phyloP scores from a whole-genome alignment of 2,329 filamentous ascomycete species.

The Claviceps purpurea region DNA sequence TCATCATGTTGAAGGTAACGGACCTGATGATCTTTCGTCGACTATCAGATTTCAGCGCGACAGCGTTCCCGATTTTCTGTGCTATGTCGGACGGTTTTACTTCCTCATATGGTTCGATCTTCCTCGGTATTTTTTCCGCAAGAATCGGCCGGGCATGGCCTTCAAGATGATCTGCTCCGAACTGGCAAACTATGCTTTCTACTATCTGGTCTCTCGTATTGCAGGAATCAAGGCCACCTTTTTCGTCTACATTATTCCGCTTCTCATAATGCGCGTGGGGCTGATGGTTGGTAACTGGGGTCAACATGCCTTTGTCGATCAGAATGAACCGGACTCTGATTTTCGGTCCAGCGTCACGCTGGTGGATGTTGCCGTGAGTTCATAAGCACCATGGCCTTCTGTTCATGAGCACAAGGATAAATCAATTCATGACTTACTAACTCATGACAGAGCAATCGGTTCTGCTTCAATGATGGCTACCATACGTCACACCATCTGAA shows the following conservation, averaged over 20 bases:
- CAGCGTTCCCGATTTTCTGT: slow-evolving; percentile 48
- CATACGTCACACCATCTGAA: slow-evolving; percentile 73
- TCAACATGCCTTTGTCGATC: slow-evolving; percentile 70
- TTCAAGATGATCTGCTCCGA: slow-evolving; percentile 49
- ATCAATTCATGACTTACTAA: not conserved
- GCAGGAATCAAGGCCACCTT: slow-evolving; percentile 42
- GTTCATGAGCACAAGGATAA: not conserved
- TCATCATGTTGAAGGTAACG: slow-evolving; percentile 72
- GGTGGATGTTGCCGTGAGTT: slow-evolving; percentile 60
- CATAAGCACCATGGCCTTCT: not conserved
- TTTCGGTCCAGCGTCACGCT: slow-evolving; percentile 68
- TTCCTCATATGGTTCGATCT: slow-evolving; percentile 64
- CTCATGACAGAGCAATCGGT: slow-evolving; percentile 53
- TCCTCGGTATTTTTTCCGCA: slow-evolving; percentile 57
- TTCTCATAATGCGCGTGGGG: slow-evolving; percentile 52
- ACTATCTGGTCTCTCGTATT: slow-evolving; percentile 33
- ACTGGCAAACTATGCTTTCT: slow-evolving; percentile 36
- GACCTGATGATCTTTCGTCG: slow-evolving; percentile 60
- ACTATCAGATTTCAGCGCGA: slow-evolving; percentile 69
- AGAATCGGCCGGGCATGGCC: slow-evolving; percentile 41
- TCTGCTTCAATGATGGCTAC: slow-evolving; percentile 74
- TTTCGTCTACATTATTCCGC: slow-evolving; percentile 54
- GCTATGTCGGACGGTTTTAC: slow-evolving; percentile 61
- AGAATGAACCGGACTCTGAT: slow-evolving; percentile 61
- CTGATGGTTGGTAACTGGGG: slow-evolving; percentile 79